Conservation (phyloP, 1,284 basidiomycete species). For the Salmacisia buchloeana region DNA sequence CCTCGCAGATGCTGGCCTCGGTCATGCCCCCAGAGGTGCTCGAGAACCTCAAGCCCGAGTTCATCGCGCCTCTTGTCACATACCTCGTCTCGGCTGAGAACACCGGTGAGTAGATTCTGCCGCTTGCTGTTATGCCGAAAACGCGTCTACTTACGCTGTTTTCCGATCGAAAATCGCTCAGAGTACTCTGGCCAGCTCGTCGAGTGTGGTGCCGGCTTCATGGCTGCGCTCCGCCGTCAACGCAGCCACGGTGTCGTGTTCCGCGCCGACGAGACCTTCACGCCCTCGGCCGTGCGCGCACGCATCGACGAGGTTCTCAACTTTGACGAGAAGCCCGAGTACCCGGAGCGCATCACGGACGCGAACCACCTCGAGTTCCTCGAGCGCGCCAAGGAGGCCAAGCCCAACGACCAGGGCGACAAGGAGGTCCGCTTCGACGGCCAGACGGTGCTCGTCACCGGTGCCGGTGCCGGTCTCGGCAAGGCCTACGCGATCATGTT, state of each 20-base stretch:
- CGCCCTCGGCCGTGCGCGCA: conserved; percentile 71
- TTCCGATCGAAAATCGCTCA: no score
- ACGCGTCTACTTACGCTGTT: neutral
- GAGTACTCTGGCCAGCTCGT: conserved; percentile 80
- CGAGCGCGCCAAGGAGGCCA: conserved; percentile 63
- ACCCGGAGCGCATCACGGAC: conserved; percentile 69
- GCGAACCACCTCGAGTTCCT: conserved; percentile 59
- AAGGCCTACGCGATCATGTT: conserved; percentile 88
- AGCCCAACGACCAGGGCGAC: conserved; percentile 66
- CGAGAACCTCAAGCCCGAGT: conserved; percentile 84
- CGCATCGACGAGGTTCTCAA: conserved; percentile 63
- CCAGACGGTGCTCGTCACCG: conserved; percentile 89
- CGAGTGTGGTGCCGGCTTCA: conserved; percentile 88
- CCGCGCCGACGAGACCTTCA: conserved; percentile 84
- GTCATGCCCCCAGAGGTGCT: conserved; percentile 97
- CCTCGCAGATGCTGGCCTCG: conserved; percentile 87
- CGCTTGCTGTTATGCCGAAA: neutral
- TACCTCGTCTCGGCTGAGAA: conserved; percentile 46
- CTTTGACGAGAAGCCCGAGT: conserved; percentile 66
- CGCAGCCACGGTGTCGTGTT: conserved; percentile 77
- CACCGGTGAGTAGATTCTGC: conserved; percentile 20
- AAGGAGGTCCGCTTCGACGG: conserved; percentile 74
- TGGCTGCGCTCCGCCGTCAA: conserved; percentile 90
- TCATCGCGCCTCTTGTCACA: conserved; percentile 73
- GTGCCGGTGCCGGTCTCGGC: conserved; percentile 63